These are phyloP conservation scores for Gyrodon lividus DNA, from an alignment of 768 basidiomycete genomes.

Conservation along the genomic window DNA sequence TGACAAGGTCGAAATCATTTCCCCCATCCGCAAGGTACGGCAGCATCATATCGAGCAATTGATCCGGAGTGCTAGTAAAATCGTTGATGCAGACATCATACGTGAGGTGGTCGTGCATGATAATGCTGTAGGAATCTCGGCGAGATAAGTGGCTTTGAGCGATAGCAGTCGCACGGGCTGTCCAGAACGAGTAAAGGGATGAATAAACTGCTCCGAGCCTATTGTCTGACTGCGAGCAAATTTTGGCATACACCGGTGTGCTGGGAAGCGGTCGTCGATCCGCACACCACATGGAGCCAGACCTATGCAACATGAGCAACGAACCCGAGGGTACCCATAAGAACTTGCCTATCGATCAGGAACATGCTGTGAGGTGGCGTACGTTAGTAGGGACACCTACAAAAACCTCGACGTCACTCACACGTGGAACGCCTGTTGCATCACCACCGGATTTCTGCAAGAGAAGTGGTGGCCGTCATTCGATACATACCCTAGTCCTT, in stretches of 20 bases:
- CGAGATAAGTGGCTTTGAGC: conserved; percentile 14
- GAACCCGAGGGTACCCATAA: background rate
- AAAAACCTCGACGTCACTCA: conserved; percentile 26
- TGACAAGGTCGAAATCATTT: conserved; percentile 41
- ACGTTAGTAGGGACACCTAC: conserved; percentile 36
- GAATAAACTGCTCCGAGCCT: conserved; percentile 53
- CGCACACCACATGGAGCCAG: conserved; percentile 40
- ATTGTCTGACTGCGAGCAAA: conserved; percentile 36
- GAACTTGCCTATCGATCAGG: background rate
- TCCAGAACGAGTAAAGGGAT: conserved; percentile 51
- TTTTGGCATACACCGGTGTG: conserved; percentile 36
- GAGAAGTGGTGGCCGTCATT: conserved; percentile 49
- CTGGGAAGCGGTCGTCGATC: conserved; percentile 42
- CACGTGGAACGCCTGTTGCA: conserved; percentile 56
- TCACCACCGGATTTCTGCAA: conserved; percentile 48
- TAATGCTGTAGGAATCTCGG: conserved; percentile 46
- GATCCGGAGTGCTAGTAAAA: conserved; percentile 38
- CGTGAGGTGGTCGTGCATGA: conserved; percentile 36
- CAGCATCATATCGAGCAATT: conserved; percentile 39
- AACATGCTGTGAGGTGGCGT: conserved; percentile 28
- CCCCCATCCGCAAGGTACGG: conserved; percentile 30
- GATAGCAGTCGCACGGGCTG: conserved; percentile 40
- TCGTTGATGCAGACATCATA: conserved; percentile 38
- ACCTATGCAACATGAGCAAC: conserved; percentile 37
- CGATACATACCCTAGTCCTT: conserved; percentile 51